Conservation (phyloP, 345 rosid species). For the Dovyalis caffra region DNA sequence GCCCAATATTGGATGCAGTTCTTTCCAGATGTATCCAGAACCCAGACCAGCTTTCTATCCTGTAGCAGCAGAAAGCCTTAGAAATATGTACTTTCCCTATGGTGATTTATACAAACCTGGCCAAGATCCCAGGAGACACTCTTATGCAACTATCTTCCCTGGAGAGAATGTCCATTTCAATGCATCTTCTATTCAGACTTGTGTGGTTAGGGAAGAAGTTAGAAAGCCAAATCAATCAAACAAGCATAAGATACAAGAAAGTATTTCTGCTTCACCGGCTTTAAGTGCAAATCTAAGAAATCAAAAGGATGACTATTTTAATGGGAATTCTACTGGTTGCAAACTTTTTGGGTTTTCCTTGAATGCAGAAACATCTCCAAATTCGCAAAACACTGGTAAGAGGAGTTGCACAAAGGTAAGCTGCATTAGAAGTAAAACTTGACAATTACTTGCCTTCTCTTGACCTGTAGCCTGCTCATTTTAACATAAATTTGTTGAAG, state of each 20-base stretch:
- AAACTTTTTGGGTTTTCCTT: conserved; percentile 83
- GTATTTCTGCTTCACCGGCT: conserved; percentile 37
- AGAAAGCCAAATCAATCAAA: conserved; percentile 35
- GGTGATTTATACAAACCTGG: conserved; percentile 30
- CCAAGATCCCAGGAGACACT: conserved; percentile 32
- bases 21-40: conserved; percentile 46
- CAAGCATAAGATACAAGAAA: conserved; percentile 40
- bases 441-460: background rate
- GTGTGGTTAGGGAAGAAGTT: conserved; percentile 35
- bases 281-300: conserved; percentile 34
- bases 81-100: conserved; percentile 48
- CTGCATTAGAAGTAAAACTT: conserved; percentile 12
- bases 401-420: conserved; percentile 90
- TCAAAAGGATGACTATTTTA: conserved; percentile 38
- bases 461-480: conserved; percentile 16
- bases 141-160: conserved; percentile 36
- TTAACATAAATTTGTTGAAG: conserved; percentile 35
- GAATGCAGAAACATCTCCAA: conserved; percentile 51
- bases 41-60: conserved; percentile 49
- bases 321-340: conserved; percentile 51
- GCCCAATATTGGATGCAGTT: conserved; percentile 44
- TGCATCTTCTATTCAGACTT: conserved; percentile 28
- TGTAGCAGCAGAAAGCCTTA: conserved; percentile 48
- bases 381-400: conserved; percentile 67
- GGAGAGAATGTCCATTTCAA: conserved; percentile 38